Evolutionary conservation across 2,329 filamentous ascomycete genomes (phyloP).

Genomic region (Xylariaceae sp.): DNA sequence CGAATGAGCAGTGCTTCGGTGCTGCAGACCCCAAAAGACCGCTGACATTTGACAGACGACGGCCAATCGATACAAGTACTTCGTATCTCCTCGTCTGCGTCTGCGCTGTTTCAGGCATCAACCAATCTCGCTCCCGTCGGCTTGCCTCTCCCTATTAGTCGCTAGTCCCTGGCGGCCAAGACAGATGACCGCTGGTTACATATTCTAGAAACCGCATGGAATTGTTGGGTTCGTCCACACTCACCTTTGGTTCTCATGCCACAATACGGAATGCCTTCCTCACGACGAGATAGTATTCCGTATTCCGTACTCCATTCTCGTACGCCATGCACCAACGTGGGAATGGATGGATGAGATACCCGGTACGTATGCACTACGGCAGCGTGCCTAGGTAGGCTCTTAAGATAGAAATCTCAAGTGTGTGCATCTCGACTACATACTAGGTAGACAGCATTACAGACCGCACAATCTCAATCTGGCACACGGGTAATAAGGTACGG

Average conservation of each 20-base stretch:
- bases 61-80: background rate
- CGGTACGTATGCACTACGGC: background rate
- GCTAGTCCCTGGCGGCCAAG: background rate
- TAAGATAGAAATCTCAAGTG: background rate
- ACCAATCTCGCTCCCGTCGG: background rate
- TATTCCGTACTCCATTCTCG: too few species aligned
- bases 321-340: too few species aligned
- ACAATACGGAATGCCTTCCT: background rate
- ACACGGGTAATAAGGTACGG: background rate
- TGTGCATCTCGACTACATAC: too few species aligned
- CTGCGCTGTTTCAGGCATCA: constrained; percentile 14
- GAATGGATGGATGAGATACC: background rate
- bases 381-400: background rate
- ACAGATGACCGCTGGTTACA: background rate
- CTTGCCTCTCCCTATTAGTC: background rate
- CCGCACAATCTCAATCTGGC: too few species aligned
- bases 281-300: too few species aligned
- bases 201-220: background rate
- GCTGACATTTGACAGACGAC: constrained; percentile 6
- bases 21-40: constrained; percentile 2
- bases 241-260: background rate
- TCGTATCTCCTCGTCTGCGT: background rate
- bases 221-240: background rate
- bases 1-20: constrained; percentile 1
- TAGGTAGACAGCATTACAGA: too few species aligned